Evolutionary conservation across 352 stramenopile genomes (phyloP).

Genomic region (Globisporangium megalacanthum): DNA sequence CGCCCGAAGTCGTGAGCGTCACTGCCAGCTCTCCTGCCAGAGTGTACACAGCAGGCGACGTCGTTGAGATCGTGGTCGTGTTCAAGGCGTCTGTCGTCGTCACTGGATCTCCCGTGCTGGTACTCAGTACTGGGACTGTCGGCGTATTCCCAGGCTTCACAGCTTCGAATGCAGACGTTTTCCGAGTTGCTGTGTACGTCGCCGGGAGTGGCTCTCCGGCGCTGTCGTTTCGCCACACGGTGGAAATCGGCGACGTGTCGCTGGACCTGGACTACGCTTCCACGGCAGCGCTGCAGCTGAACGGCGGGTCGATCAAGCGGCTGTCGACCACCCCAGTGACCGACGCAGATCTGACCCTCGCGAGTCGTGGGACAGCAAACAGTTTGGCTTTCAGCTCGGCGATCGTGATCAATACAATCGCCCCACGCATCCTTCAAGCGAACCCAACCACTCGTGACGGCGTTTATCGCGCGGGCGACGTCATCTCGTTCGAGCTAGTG

Average conservation of each 20-base stretch:
- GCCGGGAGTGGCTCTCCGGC: slow-evolving; percentile 38
- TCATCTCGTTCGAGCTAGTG: slow-evolving; percentile 35
- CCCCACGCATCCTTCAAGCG: slow-evolving; percentile 33
- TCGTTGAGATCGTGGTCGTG: slow-evolving; percentile 41
- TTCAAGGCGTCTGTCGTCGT: slow-evolving; percentile 64
- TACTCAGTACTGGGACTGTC: slow-evolving; percentile 42
- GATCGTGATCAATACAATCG: slow-evolving; percentile 49
- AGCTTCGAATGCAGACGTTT: slow-evolving; percentile 22
- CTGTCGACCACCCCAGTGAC: slow-evolving; percentile 46
- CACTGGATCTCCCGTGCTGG: slow-evolving; percentile 33
- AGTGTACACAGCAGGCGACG: slow-evolving; percentile 59
- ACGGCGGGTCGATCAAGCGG: slow-evolving; percentile 50
- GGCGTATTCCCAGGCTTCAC: slow-evolving; percentile 51
- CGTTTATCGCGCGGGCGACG: slow-evolving; percentile 48
- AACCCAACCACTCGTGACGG: slow-evolving; percentile 48
- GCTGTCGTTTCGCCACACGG: slow-evolving; percentile 47
- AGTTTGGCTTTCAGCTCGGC: slow-evolving; percentile 30
- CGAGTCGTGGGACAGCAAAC: slow-evolving; percentile 23
- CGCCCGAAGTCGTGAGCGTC: slow-evolving; percentile 40
- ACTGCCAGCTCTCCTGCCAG: slow-evolving; percentile 24
- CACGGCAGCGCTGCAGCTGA: slow-evolving; percentile 38
- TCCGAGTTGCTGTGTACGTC: slow-evolving; percentile 36
- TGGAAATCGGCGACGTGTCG: slow-evolving; percentile 52
- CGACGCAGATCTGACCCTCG: slow-evolving; percentile 41
- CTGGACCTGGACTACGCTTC: slow-evolving; percentile 42